phyloP scores from a whole-genome alignment of 2,329 filamentous ascomycete species.

The Massarina eburnea region DNA sequence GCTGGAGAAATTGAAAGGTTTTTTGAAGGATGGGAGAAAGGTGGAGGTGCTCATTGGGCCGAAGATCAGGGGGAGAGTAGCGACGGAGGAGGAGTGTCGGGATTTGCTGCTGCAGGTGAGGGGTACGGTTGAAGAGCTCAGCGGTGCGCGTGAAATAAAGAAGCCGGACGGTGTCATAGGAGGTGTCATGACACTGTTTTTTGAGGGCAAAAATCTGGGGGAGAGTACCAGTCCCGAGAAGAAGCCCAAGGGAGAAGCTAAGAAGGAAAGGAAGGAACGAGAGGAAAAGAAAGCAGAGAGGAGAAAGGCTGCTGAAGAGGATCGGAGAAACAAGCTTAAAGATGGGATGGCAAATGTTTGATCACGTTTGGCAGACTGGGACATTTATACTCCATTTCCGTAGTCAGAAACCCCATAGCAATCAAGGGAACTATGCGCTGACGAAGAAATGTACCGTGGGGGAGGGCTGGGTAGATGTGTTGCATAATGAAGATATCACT shows the following conservation, averaged over 20 bases:
- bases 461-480: not conserved
- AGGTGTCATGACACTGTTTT: slow-evolving; percentile 34
- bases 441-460: not conserved
- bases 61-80: slow-evolving; percentile 64
- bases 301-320: not conserved
- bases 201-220: slow-evolving; percentile 30
- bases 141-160: slow-evolving; percentile 28
- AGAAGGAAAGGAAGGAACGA: not conserved
- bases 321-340: not conserved
- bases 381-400: too few relatives aligned
- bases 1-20: slow-evolving; percentile 57
- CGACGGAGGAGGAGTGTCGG: slow-evolving; percentile 59
- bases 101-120: slow-evolving; percentile 58
- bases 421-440: too few relatives aligned
- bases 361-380: too few relatives aligned
- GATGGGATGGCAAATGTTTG: too few relatives aligned
- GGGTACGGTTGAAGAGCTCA: slow-evolving; percentile 45
- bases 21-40: slow-evolving; percentile 71
- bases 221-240: slow-evolving; percentile 14
- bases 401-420: too few relatives aligned
- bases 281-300: slow-evolving; percentile 2
- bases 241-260: slow-evolving; percentile 1
- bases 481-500: too few relatives aligned
- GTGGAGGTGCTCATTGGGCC: slow-evolving; percentile 73
- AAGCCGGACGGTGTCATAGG: slow-evolving; percentile 31